phyloP scores from a whole-genome alignment of 2,329 filamentous ascomycete species.

The Juglanconis juglandina region DNA sequence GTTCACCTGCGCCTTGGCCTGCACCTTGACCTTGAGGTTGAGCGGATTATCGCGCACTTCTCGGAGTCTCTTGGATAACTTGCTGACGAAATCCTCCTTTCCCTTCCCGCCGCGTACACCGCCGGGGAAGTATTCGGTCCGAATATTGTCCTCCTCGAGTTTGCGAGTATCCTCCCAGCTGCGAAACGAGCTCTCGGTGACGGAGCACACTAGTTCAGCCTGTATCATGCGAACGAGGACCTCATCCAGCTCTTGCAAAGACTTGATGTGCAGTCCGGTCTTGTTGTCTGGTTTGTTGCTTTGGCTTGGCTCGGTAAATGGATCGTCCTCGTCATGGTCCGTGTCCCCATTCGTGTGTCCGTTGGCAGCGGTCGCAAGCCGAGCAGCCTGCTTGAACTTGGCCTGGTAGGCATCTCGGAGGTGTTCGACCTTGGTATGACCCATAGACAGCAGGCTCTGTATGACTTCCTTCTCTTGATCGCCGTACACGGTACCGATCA shows the following conservation, averaged over 20 bases:
- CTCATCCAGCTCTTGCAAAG: conserved; percentile 46
- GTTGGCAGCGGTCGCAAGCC: conserved; percentile 4
- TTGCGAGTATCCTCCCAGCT: conserved; percentile 58
- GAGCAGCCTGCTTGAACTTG: conserved; percentile 27
- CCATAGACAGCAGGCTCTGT: conserved; percentile 70
- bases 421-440: conserved; percentile 71
- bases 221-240: conserved; percentile 55
- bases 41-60: conserved; percentile 52
- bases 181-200: conserved; percentile 54
- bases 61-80: conserved; percentile 51
- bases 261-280: conserved; percentile 36
- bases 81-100: conserved; percentile 58
- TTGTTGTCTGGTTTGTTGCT: conserved; percentile 29
- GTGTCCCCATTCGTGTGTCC: conserved; percentile 21
- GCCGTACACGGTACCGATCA: conserved; percentile 72
- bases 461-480: conserved; percentile 70
- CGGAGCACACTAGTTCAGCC: conserved; percentile 65
- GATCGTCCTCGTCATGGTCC: conserved; percentile 28
- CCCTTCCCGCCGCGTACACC: conserved; percentile 62
- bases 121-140: conserved; percentile 49
- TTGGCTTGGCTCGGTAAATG: conserved; percentile 14
- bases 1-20: conserved; percentile 23
- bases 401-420: conserved; percentile 60
- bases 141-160: conserved; percentile 62
- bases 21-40: conserved; percentile 49